These are phyloP conservation scores for Penicillium paradoxum DNA, from an alignment of 495 filamentous ascomycete species.

Conservation along the genomic window DNA sequence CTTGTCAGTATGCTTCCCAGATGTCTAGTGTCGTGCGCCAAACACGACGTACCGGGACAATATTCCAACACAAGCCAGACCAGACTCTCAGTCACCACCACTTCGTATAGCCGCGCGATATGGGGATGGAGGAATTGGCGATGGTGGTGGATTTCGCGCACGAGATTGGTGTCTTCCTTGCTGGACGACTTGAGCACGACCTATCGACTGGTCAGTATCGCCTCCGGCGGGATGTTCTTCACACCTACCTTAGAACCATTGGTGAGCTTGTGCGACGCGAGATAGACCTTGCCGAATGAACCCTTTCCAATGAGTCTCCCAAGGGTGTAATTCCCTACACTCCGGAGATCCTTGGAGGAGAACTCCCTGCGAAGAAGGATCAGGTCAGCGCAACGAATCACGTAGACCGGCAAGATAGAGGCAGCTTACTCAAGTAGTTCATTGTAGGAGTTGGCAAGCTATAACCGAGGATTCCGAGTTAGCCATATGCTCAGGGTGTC, in stretches of 20 bases:
- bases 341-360: slow-evolving; percentile 81
- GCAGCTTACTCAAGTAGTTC: slow-evolving; percentile 80
- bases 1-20: neutral
- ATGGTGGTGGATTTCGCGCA: slow-evolving; percentile 96
- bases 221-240: neutral
- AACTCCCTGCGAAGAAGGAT: slow-evolving; percentile 65
- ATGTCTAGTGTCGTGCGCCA: neutral
- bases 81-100: slow-evolving; percentile 89
- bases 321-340: slow-evolving; percentile 90
- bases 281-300: slow-evolving; percentile 96
- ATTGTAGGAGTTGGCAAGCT: slow-evolving; percentile 97
- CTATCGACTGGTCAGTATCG: slow-evolving; percentile 36
- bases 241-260: slow-evolving; percentile 89
- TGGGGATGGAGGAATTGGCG: slow-evolving; percentile 97
- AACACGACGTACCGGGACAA: slow-evolving; percentile 68
- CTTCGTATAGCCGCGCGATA: slow-evolving; percentile 94
- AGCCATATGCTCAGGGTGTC: slow-evolving; percentile 11
- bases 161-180: slow-evolving; percentile 91
- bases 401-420: neutral
- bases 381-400: slow-evolving; percentile 10
- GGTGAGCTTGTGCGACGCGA: slow-evolving; percentile 94
- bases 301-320: slow-evolving; percentile 93
- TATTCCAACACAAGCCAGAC: slow-evolving; percentile 98
- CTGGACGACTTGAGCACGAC: slow-evolving; percentile 97
- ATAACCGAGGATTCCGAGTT: slow-evolving; percentile 18